Evolutionary conservation across 2,329 filamentous ascomycete genomes (phyloP).

Genomic region (Bretziella fagacearum): DNA sequence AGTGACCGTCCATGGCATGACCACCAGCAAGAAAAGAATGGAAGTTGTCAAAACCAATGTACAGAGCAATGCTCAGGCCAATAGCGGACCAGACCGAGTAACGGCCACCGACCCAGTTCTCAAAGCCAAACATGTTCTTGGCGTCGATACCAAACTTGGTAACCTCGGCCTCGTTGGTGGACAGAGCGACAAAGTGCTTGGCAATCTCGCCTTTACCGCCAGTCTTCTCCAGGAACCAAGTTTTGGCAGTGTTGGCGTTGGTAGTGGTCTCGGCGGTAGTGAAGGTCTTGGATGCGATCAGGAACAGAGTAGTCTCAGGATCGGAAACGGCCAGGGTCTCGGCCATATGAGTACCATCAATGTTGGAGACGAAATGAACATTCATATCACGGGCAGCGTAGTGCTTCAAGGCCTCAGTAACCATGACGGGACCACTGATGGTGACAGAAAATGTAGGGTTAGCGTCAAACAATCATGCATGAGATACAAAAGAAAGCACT

Average conservation of each 20-base stretch:
- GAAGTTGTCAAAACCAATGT: constrained; percentile 97
- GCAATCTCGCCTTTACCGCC: constrained; percentile 69
- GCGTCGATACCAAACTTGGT: constrained; percentile 97
- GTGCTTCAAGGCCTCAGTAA: constrained; percentile 89
- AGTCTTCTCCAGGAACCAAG: constrained; percentile 81
- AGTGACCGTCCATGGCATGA: constrained; percentile 97
- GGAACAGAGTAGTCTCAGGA: constrained; percentile 96
- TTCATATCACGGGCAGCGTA: constrained; percentile 77
- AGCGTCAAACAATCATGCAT: constrained; percentile 19
- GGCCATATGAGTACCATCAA: constrained; percentile 93
- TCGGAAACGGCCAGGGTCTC: constrained; percentile 80
- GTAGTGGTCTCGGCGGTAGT: constrained; percentile 95
- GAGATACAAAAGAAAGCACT: constrained; percentile 30
- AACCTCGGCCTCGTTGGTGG: constrained; percentile 87
- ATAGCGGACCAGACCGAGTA: constrained; percentile 99
- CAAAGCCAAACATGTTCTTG: constrained; percentile 99
- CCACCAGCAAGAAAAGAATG: constrained; percentile 87
- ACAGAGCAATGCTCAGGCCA: constrained; percentile 80
- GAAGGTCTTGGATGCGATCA: constrained; percentile 97
- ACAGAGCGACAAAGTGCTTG: constrained; percentile 97
- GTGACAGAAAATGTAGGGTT: constrained; percentile 16
- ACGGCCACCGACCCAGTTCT: constrained; percentile 93
- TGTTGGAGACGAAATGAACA: constrained; percentile 98
- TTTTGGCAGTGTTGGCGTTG: constrained; percentile 93
- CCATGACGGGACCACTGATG: constrained; percentile 98